Conservation (phyloP, 495 filamentous ascomycete genomes). For the Durotheca rogersii region DNA sequence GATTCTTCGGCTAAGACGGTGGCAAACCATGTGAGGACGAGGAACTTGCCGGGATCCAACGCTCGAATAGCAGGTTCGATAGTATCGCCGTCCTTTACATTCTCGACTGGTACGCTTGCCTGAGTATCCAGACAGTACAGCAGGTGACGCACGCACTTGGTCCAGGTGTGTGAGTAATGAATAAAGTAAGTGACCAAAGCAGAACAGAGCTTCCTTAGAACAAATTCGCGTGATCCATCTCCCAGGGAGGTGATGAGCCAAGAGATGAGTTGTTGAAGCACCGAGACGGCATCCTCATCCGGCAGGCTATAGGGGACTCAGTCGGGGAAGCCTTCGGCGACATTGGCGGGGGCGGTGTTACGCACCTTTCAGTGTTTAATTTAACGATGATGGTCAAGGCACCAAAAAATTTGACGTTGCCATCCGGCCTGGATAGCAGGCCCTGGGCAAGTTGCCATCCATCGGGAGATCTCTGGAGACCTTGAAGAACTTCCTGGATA, state of each 20-base stretch:
- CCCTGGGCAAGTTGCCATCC: conserved; percentile 85
- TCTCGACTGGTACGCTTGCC: conserved; percentile 46
- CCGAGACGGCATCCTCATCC: conserved; percentile 58
- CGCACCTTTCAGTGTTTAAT: conserved; percentile 78
- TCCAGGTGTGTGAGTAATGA: conserved; percentile 68
- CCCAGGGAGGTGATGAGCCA: conserved; percentile 64
- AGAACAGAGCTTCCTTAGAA: conserved; percentile 79
- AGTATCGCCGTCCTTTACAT: conserved; percentile 51
- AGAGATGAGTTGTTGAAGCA: conserved; percentile 68
- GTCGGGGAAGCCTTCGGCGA: conserved; percentile 38
- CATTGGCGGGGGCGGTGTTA: background rate
- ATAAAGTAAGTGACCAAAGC: conserved; percentile 79
- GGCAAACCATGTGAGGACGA: conserved; percentile 69
- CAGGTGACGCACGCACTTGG: conserved; percentile 66
- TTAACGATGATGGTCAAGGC: conserved; percentile 92
- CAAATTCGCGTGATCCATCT: conserved; percentile 61
- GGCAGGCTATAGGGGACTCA: conserved; percentile 50
- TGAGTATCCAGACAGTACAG: conserved; percentile 60
- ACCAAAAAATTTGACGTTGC: conserved; percentile 86
- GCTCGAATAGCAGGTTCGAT: conserved; percentile 55
- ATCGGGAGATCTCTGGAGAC: conserved; percentile 70
- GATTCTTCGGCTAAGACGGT: conserved; percentile 74
- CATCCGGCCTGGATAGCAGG: conserved; percentile 62
- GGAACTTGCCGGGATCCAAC: conserved; percentile 56
- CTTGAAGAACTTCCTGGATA: conserved; percentile 75